A percentile compares a stretch with the other conserved stretches of the same genome.
Conservation (phyloP, 1,284 basidiomycete species). For the Ustilago shanxiensis region DNA sequence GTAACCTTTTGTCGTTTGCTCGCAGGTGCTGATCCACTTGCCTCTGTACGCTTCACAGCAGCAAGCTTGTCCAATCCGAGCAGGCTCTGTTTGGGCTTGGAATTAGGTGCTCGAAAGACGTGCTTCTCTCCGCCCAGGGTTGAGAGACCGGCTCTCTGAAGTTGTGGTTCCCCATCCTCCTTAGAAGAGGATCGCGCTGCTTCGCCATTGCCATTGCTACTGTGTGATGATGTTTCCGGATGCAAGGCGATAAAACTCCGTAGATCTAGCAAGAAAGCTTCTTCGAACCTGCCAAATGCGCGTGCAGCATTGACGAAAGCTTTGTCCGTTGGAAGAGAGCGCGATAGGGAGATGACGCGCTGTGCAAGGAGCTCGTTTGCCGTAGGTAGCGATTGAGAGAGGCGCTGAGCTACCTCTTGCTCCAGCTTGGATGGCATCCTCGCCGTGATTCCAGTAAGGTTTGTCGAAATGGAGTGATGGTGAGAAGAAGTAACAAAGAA, state of each 20-base stretch:
- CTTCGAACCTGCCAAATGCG: slow-evolving; percentile 87
- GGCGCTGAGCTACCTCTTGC: slow-evolving; percentile 41
- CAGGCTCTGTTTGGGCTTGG: slow-evolving; percentile 77
- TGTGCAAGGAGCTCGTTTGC: slow-evolving; percentile 62
- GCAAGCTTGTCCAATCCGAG: slow-evolving; percentile 84
- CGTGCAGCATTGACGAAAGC: slow-evolving; percentile 76
- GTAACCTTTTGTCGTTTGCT: slow-evolving; percentile 40
- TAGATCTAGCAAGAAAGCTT: slow-evolving; percentile 75
- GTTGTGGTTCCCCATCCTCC: slow-evolving; percentile 21
- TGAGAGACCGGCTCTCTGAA: slow-evolving; percentile 38
- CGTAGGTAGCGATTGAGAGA: slow-evolving; percentile 34
- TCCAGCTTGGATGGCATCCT: slow-evolving; percentile 33
- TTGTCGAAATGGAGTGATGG: slow-evolving; percentile 2
- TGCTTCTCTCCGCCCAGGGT: slow-evolving; percentile 57
- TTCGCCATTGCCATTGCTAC: slow-evolving; percentile 18
- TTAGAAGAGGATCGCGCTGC: slow-evolving; percentile 35
- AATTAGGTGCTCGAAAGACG: slow-evolving; percentile 72
- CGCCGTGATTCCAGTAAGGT: no score
- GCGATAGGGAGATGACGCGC: slow-evolving; percentile 59
- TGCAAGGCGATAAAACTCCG: slow-evolving; percentile 45
- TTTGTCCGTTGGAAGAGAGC: slow-evolving; percentile 49
- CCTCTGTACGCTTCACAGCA: slow-evolving; percentile 77
- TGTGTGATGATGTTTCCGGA: slow-evolving; percentile 13
- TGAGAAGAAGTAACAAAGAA: slow-evolving; percentile 2
- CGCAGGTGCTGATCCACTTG: neutral